Conservation (phyloP, 139 green algal species). For the Spirogloea muscicola region DNA sequence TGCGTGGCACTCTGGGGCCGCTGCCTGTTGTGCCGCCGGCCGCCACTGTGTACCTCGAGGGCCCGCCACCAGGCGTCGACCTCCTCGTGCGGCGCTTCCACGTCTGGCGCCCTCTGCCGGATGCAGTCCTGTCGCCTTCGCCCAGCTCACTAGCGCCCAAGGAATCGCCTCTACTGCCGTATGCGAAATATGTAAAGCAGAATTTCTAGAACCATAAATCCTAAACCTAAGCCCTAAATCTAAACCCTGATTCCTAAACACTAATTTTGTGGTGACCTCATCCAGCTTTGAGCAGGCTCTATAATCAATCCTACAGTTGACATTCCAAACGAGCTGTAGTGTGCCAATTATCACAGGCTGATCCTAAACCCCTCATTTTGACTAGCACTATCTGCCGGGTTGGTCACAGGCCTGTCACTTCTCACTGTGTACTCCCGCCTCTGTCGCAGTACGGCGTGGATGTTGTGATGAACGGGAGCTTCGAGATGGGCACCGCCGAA, state of each 20-base stretch:
- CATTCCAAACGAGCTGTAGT: too few relatives aligned
- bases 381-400: not conserved
- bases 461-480: conserved; percentile 6
- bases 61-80: conserved; percentile 13
- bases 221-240: not conserved
- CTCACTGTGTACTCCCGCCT: not conserved
- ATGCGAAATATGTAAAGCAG: not conserved
- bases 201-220: not conserved
- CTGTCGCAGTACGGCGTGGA: not conserved
- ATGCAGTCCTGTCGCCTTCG: too few relatives aligned
- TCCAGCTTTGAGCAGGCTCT: not conserved
- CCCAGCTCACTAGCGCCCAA: too few relatives aligned
- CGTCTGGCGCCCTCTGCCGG: too few relatives aligned
- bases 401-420: not conserved
- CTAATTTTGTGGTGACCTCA: too few relatives aligned
- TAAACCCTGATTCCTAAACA: not conserved
- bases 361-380: not conserved
- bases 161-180: conserved; percentile 5
- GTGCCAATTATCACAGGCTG: too few relatives aligned
- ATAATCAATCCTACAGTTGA: not conserved
- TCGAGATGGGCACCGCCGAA: not conserved
- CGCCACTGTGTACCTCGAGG: conserved; percentile 42
- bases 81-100: conserved; percentile 24
- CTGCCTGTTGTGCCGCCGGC: too few relatives aligned
- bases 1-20: too few relatives aligned